Evolutionary conservation across 805 yeast genomes (phyloP).

Genomic region (Candida hungchunana): DNA sequence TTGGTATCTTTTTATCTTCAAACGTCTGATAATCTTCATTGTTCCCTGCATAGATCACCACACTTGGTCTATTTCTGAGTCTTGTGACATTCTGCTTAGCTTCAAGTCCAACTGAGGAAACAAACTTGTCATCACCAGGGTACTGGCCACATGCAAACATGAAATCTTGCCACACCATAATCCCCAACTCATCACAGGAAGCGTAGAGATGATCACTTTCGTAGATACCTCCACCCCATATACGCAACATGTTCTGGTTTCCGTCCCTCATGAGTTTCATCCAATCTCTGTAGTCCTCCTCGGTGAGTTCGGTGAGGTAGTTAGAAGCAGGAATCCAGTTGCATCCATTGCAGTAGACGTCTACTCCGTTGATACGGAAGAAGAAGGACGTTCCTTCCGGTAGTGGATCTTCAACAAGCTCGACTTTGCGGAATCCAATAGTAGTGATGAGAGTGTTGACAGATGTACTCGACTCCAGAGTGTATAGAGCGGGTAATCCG

Average conservation of each 20-base stretch:
- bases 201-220: slow-evolving; percentile 16
- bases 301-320: slow-evolving; percentile 10
- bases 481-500: slow-evolving; percentile 14
- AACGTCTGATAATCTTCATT: slow-evolving; percentile 19
- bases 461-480: slow-evolving; percentile 2
- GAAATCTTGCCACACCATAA: slow-evolving; percentile 53
- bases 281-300: slow-evolving; percentile 16
- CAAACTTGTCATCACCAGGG: slow-evolving; percentile 38
- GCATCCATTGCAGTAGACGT: slow-evolving; percentile 16
- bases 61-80: slow-evolving; percentile 37
- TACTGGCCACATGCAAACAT: slow-evolving; percentile 57
- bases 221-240: slow-evolving; percentile 23
- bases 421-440: slow-evolving; percentile 18
- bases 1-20: slow-evolving; percentile 14
- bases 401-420: slow-evolving; percentile 13
- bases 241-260: slow-evolving; percentile 21
- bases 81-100: slow-evolving; percentile 36
- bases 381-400: slow-evolving; percentile 15
- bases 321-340: slow-evolving; percentile 21
- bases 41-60: slow-evolving; percentile 26
- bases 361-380: slow-evolving; percentile 16
- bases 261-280: slow-evolving; percentile 5
- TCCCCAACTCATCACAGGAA: slow-evolving; percentile 17
- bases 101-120: slow-evolving; percentile 34
- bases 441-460: slow-evolving; percentile 6